These are phyloP conservation scores for Spathaspora sp. DNA, from an alignment of 805 yeast species.

Conservation along the genomic window DNA sequence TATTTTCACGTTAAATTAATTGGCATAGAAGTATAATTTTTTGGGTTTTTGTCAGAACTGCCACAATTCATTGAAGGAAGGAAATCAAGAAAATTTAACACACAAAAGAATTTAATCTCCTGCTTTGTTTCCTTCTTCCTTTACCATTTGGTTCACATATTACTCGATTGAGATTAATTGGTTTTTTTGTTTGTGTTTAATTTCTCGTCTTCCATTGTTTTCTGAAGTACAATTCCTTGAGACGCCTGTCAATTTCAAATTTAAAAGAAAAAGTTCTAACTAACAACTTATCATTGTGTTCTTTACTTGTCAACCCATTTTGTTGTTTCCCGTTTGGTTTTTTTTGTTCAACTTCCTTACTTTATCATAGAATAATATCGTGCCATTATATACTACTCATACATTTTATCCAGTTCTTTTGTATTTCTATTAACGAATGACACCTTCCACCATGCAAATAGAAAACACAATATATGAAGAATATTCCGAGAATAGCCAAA, in stretches of 20 bases:
- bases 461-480: neutral
- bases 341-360: neutral
- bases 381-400: neutral
- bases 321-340: neutral
- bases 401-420: neutral
- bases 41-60: neutral
- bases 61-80: neutral
- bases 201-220: neutral
- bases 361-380: neutral
- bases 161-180: neutral
- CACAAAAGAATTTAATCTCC: neutral
- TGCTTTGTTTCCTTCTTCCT: neutral
- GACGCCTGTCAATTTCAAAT: neutral
- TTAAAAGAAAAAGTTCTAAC: too few species aligned
- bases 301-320: too few species aligned
- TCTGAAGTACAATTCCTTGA: neutral
- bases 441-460: neutral
- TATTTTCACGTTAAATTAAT: too few species aligned
- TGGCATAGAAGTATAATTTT: too few species aligned
- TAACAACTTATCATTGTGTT: neutral
- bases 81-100: neutral
- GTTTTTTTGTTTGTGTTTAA: neutral
- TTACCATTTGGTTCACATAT: neutral
- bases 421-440: neutral
- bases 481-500: neutral